These are phyloP conservation scores for Thalassiosira hispida DNA, from an alignment of 352 stramenopile genomes.

Conservation along the genomic window DNA sequence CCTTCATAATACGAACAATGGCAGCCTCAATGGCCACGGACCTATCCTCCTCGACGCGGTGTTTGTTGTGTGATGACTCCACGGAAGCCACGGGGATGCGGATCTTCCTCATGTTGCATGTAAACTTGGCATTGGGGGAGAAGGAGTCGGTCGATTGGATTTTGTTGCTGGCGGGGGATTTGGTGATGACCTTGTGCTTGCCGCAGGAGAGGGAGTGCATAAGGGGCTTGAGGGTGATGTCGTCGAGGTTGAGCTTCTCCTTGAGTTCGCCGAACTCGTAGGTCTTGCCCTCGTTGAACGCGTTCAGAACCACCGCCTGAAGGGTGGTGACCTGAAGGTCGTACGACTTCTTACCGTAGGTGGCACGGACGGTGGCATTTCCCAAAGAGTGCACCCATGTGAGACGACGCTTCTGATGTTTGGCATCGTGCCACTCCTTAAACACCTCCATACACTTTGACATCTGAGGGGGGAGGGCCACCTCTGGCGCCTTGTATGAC, in stretches of 20 bases:
- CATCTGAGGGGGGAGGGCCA: conserved; percentile 91
- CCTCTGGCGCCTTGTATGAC: conserved; percentile 95
- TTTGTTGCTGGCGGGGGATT: conserved; percentile 92
- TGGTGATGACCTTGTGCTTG: conserved; percentile 98
- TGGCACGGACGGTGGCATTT: conserved; percentile 91
- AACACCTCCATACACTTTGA: conserved; percentile 96
- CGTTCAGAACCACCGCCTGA: conserved; percentile 94
- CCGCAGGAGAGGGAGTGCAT: conserved; percentile 98
- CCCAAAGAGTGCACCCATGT: conserved; percentile 94
- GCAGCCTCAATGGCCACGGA: conserved; percentile 98
- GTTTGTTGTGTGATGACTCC: conserved; percentile 97
- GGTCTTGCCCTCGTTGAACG: conserved; percentile 91
- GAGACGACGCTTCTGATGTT: conserved; percentile 93
- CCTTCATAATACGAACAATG: conserved; percentile 99
- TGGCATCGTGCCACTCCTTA: conserved; percentile 89
- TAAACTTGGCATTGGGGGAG: conserved; percentile 93
- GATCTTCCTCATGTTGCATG: conserved; percentile 95
- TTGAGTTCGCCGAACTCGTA: conserved; percentile 91
- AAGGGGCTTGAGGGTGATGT: conserved; percentile 96
- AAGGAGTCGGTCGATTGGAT: conserved; percentile 95
- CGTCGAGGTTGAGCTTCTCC: conserved; percentile 93
- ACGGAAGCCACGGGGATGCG: conserved; percentile 98
- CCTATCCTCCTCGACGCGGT: conserved; percentile 94
- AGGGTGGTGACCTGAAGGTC: conserved; percentile 98
- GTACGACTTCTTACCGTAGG: conserved; percentile 90